phyloP scores from a whole-genome alignment of 1,139 yeast genomes.

The Lodderomyces parapsilosis region DNA sequence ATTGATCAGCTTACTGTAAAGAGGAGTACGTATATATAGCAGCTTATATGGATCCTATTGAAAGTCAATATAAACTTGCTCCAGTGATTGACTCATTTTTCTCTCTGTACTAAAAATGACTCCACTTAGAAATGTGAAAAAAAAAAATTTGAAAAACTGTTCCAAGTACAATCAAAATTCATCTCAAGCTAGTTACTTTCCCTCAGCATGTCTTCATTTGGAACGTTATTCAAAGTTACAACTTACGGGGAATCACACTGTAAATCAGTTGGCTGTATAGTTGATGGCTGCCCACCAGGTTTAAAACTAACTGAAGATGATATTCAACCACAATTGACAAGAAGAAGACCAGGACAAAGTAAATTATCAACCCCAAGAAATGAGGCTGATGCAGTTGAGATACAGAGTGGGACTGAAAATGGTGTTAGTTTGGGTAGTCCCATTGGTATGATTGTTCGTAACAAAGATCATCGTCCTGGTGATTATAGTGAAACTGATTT shows the following conservation, averaged over 20 bases:
- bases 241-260: constrained; percentile 99
- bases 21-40: no score
- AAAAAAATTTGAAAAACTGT: neutral
- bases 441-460: constrained; percentile 86
- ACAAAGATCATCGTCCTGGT: constrained; percentile 95
- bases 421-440: constrained; percentile 95
- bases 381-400: constrained; percentile 88
- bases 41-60: no score
- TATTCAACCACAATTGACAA: constrained; percentile 90
- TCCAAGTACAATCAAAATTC: neutral
- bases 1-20: no score
- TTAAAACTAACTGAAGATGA: constrained; percentile 80
- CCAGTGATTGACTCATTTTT: neutral
- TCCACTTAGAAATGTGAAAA: no score
- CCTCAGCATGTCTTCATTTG: constrained; percentile 41
- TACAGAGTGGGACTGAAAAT: constrained; percentile 92
- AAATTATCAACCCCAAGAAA: constrained; percentile 91
- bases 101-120: no score
- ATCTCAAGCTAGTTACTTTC: neutral
- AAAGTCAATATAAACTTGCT: no score
- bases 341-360: constrained; percentile 98
- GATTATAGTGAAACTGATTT: constrained; percentile 94
- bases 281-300: constrained; percentile 98
- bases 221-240: constrained; percentile 62
- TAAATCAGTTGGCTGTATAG: constrained; percentile 97